Evolutionary conservation across 768 basidiomycete species (phyloP), one percentile per base, ranked within the genome.

Genomic region (Russula olivacea): DNA sequence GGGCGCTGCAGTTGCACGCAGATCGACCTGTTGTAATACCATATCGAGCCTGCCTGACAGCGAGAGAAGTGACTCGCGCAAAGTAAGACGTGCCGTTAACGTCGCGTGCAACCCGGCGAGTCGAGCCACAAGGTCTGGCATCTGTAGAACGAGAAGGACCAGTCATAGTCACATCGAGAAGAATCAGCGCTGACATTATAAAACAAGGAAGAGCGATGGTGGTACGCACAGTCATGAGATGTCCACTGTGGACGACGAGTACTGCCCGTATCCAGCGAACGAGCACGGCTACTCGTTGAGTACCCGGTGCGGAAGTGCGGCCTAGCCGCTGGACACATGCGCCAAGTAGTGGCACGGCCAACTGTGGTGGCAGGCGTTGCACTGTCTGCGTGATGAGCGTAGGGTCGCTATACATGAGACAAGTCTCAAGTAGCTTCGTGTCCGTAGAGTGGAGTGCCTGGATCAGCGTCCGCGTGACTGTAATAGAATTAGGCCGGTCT

Each of bases 381-480:
- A 99, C 86, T 1, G 96, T 97, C 71, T 93, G 91, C 51, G 86
- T 82, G 63, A 99, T 89, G 52, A 99, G 78, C 2, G 77, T 73
- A n/a, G 81, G 77, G 69, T 95, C 87, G 19, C 92, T 89, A 74
- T 98, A 91, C 1, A 84, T 78, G 34, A 96, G 76, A 75, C 94
- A 96, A 28, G 88, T 88, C 71, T 97, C 92, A 63, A 98, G 76
- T 41, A 98, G 77, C 11, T 84, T 83, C 2, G 89, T 83, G 77
- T 99, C 97, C 21, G 90, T 88, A 1, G 97, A 98, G 73, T 99
- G 97, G 30, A 99, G 76, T 0, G 97, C 96, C 76, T 99, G 97
- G 61, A 96, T 91, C 54, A 99, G 81, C 30, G 96, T 95, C 59
- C 93, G 87, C 30, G 96, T 92, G 63, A 98, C 81, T 0, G 96